These are phyloP conservation scores for Saccharomycopsis hybrid DNA, from an alignment of 1,139 yeast genomes.

Conservation along the genomic window DNA sequence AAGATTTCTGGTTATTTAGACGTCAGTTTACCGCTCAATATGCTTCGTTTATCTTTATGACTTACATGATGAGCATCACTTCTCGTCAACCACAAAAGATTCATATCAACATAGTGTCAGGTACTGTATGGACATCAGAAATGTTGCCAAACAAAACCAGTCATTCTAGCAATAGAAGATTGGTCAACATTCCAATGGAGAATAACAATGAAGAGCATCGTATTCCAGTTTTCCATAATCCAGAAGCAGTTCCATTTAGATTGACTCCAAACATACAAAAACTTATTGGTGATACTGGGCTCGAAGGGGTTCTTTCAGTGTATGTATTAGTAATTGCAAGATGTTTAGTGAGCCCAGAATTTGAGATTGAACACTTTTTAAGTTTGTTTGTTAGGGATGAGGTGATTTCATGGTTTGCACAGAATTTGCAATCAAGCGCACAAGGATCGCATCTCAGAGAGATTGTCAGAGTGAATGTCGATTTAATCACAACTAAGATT, in stretches of 20 bases:
- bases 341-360: constrained; percentile 86
- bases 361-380: constrained; percentile 80
- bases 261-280: constrained; percentile 93
- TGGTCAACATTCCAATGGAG: not conserved
- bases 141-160: constrained; percentile 58
- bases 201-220: constrained; percentile 7
- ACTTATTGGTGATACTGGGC: constrained; percentile 84
- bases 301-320: constrained; percentile 88
- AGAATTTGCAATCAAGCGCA: constrained; percentile 27
- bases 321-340: constrained; percentile 81
- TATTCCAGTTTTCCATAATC: constrained; percentile 85
- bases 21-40: constrained; percentile 93
- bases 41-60: constrained; percentile 90
- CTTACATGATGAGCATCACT: constrained; percentile 92
- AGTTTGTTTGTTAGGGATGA: constrained; percentile 96
- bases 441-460: constrained; percentile 76
- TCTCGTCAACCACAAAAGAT: constrained; percentile 93
- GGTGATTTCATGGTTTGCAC: constrained; percentile 88
- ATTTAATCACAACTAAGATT: constrained; percentile 66
- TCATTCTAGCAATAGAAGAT: constrained; percentile 3
- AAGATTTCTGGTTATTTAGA: constrained; percentile 95
- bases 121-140: constrained; percentile 90
- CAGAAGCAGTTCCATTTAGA: constrained; percentile 94
- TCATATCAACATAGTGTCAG: constrained; percentile 73
- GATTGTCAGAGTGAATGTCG: constrained; percentile 84